Evolutionary conservation across 352 stramenopile genomes (phyloP), one percentile per base, ranked within the genome.

Genomic region (Phytophthora lateralis): DNA sequence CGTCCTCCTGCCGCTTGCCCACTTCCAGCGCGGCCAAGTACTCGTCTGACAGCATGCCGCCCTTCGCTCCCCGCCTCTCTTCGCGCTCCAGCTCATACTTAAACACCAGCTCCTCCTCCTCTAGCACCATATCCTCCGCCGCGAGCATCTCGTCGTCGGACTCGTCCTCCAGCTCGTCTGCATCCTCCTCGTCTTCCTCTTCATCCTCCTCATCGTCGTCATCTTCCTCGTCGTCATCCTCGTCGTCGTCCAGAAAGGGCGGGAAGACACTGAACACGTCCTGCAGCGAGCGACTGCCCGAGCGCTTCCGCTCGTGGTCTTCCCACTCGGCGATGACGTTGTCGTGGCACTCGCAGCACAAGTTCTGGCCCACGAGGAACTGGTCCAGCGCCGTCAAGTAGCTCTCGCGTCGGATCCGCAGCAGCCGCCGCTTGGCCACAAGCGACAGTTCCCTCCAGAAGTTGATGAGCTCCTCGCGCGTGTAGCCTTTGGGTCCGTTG

Each of bases 311-410:
- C 50, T 92, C 83, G 45, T 88, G 77, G 51, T 92, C 83, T 58
- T 90, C 83, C 83, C 83, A 92, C 69, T 92, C 83, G 48, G 80
- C 79, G 29, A 92, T 80, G 30, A 92, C 81, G 42, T 92, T 92
- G 74, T 92, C 83, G 63, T 92, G 83, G 55, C 83, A 92, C 67
- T 92, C 83, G 60, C 81, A 92, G 72, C 83, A 92, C 38, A 92
- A 63, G 43, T 92, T 89, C 52, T 89, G 79, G 12, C 73, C 67
- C 62, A 92, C 76, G n/a, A 92, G 69, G 55, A 88, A 92, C 65
- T 89, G 73, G 55, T 92, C 79, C 44, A 92, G 54, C 38, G 81
- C 79, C 24, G 75, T 78, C 43, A 92, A 55, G 51, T 89, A 92
- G 26, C 82, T 73, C 49, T 90, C 80, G 14, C 83, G 79, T 20